Base-by-base conservation (phyloP, 805 yeast species). In the Suhomyces sp. region DNA sequence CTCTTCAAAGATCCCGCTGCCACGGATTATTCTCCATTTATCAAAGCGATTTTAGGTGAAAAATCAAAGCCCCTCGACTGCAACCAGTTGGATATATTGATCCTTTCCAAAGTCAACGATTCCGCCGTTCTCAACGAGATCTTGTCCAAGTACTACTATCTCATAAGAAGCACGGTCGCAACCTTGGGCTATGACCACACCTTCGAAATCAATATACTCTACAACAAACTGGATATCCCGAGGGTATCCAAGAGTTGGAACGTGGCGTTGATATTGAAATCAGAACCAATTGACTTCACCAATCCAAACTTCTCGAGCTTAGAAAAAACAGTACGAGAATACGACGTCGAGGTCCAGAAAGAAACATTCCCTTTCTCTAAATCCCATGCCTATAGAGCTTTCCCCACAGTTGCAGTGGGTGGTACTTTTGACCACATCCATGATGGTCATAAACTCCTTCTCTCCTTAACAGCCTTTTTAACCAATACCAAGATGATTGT, bases 361-460 rank as follows among this genome's bases (percentile, higher is more conserved):
- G n/a, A 6, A 16, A 26, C 19, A 9, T 13, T 26, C n/a, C 6
- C 29, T 19, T 20, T 19, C 29, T 22, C 25, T 6, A 11, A 11
- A 10, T 14, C 33, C n/a, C 26, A 6, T 22, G 8, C 12, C 13
- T 14, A 11, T 25, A 18, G 35, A 12, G 35, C 23, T 11, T 51
- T 31, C 29, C 38, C 44, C 12, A 68, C 70, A 5, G 53, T 48
- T 6, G 91, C 96, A 0, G 80, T 91, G 2, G 98, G 98, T 0
- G 99, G 99, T 0, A 93, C 98, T 0, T 93, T 93, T 63, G 99
- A 93, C 54, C 98, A 93, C 60, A 54, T 93, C 23, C 99, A 93
- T 50, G 95, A 84, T 53, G 99, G 98, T 0, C 99, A 93, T 60
- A 87, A 85, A 56, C 82, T 93, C 19, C 65, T 93, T 18, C 67